Evolutionary conservation across 2,329 filamentous ascomycete species (phyloP).

Genomic region (Trichophyton equinum): DNA sequence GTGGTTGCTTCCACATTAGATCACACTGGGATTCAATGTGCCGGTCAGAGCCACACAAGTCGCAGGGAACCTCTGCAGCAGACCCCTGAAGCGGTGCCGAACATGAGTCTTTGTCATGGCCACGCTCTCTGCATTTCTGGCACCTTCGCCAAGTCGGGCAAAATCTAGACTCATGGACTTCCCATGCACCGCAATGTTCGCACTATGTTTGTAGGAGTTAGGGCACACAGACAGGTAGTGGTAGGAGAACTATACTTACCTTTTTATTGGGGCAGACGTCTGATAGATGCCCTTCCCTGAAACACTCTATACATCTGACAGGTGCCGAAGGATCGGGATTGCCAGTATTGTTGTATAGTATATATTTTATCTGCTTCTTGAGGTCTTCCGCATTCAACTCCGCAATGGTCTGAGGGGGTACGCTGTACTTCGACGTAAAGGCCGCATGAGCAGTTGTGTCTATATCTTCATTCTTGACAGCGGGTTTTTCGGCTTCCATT

Average conservation of each 20-base stretch:
- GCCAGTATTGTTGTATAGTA: constrained; percentile 29
- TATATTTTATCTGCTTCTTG: constrained; percentile 28
- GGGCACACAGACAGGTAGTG: constrained; percentile 1
- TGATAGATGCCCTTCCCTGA: constrained; percentile 31
- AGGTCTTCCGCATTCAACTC: constrained; percentile 30
- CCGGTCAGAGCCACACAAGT: constrained; percentile 43
- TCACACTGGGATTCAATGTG: constrained; percentile 52
- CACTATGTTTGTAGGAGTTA: constrained; percentile 21
- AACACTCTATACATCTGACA: constrained; percentile 32
- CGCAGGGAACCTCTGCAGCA: constrained; percentile 43
- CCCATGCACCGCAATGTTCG: constrained; percentile 32
- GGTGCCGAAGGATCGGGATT: constrained; percentile 31
- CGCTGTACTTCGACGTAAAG: constrained; percentile 25
- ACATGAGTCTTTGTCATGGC: constrained; percentile 44
- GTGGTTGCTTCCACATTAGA: constrained; percentile 42
- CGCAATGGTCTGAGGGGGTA: constrained; percentile 23
- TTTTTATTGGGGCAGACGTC: constrained; percentile 33
- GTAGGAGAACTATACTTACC: constrained; percentile 20
- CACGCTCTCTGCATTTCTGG: constrained; percentile 49
- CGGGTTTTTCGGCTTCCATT: neutral
- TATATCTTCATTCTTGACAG: neutral
- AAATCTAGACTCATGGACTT: constrained; percentile 27
- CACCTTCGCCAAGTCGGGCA: constrained; percentile 33
- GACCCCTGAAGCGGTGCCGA: constrained; percentile 47
- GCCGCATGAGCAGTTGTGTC: constrained; percentile 24